Conservation (phyloP, 495 filamentous ascomycete species). For the Sordaria brevicollis region DNA sequence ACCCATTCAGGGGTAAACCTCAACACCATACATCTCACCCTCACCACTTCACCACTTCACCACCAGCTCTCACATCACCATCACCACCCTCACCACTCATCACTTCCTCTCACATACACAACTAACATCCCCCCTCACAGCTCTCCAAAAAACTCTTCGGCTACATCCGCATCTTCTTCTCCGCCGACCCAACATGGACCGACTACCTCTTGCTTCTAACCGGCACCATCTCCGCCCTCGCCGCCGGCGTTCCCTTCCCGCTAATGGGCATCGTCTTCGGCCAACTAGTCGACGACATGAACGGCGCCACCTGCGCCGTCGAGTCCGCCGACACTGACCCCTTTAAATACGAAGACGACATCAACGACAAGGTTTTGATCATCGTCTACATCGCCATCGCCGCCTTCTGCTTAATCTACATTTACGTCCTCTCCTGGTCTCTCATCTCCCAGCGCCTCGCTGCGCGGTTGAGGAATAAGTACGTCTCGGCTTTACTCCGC, state of each 20-base stretch:
- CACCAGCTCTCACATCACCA: no score
- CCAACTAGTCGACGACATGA: constrained; percentile 54
- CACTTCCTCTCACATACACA: not conserved
- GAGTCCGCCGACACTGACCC: constrained; percentile 12
- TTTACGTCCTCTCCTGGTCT: constrained; percentile 45
- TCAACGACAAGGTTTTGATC: constrained; percentile 47
- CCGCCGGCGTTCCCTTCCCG: constrained; percentile 55
- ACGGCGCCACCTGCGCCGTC: constrained; percentile 40
- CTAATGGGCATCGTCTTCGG: constrained; percentile 59
- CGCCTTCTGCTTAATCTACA: constrained; percentile 49
- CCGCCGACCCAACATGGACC: constrained; percentile 25
- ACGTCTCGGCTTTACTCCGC: constrained; percentile 45
- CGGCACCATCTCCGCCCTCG: constrained; percentile 45
- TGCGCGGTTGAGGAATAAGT: constrained; percentile 47
- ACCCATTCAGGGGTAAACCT: not conserved
- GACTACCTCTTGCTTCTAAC: constrained; percentile 38
- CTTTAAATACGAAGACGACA: constrained; percentile 27
- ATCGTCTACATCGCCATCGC: constrained; percentile 54
- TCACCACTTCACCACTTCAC: no score
- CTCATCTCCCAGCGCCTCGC: constrained; percentile 50
- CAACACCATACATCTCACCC: not conserved
- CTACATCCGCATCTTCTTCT: constrained; percentile 12
- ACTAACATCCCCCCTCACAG: not conserved
- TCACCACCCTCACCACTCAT: not conserved
- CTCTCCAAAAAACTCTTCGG: not conserved